phyloP scores from a whole-genome alignment of 495 filamentous ascomycete species.

The Lasiosphaeria miniovina region DNA sequence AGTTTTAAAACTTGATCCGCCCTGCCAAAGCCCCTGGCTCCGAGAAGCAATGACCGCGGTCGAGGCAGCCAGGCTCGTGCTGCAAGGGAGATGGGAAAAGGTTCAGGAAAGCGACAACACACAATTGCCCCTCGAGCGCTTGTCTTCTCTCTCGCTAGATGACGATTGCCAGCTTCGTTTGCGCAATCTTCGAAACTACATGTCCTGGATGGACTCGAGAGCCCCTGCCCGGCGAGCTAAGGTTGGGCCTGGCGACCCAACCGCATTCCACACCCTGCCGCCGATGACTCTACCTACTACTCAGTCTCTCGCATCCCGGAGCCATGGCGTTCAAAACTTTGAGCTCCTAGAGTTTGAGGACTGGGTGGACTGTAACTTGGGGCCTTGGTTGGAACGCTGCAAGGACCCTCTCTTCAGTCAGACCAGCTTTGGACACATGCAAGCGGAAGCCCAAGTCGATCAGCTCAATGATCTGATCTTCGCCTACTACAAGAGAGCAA shows the following conservation, averaged over 20 bases:
- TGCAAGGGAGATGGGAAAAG: constrained; percentile 16
- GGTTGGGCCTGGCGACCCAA: constrained; percentile 12
- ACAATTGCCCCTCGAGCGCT: not conserved
- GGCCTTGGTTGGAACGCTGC: no score
- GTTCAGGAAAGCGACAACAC: not conserved
- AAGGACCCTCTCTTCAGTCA: not conserved
- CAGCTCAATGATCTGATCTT: constrained; percentile 16
- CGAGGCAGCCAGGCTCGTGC: not conserved
- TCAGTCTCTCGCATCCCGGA: not conserved
- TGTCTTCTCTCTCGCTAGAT: constrained; percentile 5
- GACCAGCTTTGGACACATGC: no score
- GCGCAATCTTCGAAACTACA: not conserved
- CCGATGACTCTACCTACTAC: not conserved
- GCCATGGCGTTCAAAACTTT: not conserved
- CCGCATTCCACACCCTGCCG: not conserved
- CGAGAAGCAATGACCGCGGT: not conserved
- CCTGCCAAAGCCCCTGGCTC: constrained; percentile 2
- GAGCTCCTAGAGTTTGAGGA: no score
- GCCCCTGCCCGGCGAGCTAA: not conserved
- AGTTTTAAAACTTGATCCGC: constrained; percentile 40
- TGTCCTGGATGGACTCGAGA: constrained; percentile 11
- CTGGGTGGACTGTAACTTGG: no score
- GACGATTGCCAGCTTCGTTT: constrained; percentile 17
- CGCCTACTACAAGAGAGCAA: constrained; percentile 23
- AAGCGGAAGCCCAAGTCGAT: constrained; percentile 2